A percentile compares a stretch with the other conserved stretches of the same genome.
Evolutionary conservation across 331 rosid species (phyloP).

Genomic region (Quercus lobata): DNA sequence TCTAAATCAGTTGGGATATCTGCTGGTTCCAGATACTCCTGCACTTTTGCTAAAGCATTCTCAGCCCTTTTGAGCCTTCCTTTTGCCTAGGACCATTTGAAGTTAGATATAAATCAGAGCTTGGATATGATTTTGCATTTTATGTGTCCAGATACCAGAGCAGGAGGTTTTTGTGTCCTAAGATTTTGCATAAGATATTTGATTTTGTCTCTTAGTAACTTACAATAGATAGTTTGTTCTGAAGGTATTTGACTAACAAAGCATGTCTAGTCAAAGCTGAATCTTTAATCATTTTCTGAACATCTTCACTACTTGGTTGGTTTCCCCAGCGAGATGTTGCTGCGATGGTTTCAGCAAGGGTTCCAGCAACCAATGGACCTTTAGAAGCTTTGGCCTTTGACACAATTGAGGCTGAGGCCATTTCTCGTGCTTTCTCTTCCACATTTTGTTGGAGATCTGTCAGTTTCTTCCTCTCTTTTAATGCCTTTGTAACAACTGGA

Average conservation of each 20-base stretch:
- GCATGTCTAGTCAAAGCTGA: slow-evolving; percentile 49
- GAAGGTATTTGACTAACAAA: slow-evolving; percentile 48
- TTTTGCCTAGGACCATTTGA: slow-evolving; percentile 58
- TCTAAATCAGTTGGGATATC: slow-evolving; percentile 87
- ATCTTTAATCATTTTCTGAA: slow-evolving; percentile 67
- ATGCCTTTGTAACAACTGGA: slow-evolving; percentile 47
- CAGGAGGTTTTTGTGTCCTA: neutral
- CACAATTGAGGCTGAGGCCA: slow-evolving; percentile 37
- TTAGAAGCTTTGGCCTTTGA: slow-evolving; percentile 40
- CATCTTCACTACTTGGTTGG: slow-evolving; percentile 50
- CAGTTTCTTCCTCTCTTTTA: slow-evolving; percentile 63
- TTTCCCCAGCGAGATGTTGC: slow-evolving; percentile 87
- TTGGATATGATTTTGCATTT: neutral
- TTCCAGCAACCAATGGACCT: slow-evolving; percentile 67
- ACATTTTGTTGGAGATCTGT: slow-evolving; percentile 64
- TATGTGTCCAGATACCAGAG: neutral
- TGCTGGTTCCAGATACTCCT: slow-evolving; percentile 57
- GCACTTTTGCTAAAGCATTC: slow-evolving; percentile 70
- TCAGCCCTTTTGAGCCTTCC: slow-evolving; percentile 67
- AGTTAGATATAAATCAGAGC: slow-evolving; percentile 27
- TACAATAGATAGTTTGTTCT: slow-evolving; percentile 64
- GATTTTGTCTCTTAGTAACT: slow-evolving; percentile 32
- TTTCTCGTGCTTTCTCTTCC: slow-evolving; percentile 71
- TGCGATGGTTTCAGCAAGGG: slow-evolving; percentile 86
- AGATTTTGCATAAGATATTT: slow-evolving; percentile 9